phyloP scores from a whole-genome alignment of 148 eudicot species.

The Rhododendron henanense region DNA sequence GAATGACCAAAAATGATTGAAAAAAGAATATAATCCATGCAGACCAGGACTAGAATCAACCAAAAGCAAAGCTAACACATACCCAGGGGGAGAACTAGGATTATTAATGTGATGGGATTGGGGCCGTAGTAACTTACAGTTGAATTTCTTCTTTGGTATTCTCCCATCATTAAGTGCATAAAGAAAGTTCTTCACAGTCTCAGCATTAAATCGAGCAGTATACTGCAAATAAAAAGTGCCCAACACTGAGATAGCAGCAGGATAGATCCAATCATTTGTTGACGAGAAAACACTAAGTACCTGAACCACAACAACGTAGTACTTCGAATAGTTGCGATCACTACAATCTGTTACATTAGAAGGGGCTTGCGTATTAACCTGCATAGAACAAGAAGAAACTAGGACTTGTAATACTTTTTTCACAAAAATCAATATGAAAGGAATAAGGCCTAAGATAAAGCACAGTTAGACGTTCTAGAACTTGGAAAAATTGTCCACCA shows the following conservation, averaged over 20 bases:
- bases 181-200: constrained; percentile 80
- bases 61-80: neutral
- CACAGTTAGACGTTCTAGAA: neutral
- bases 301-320: constrained; percentile 94
- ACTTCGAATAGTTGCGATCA: constrained; percentile 78
- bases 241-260: neutral
- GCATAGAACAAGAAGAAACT: constrained; percentile 12
- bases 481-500: neutral
- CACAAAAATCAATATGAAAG: neutral
- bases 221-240: constrained; percentile 51
- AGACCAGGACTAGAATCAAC: neutral
- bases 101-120: neutral
- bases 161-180: constrained; percentile 76
- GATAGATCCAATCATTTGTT: neutral
- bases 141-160: constrained; percentile 89
- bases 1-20: neutral
- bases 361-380: constrained; percentile 97
- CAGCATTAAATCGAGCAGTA: constrained; percentile 90
- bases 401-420: neutral
- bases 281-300: constrained; percentile 27
- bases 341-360: constrained; percentile 74
- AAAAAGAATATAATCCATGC: neutral
- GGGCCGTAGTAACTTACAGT: constrained; percentile 51
- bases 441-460: neutral
- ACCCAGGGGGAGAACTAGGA: neutral